Percentiles rank a stretch among this genome's conserved stretches.
phyloP scores from a whole-genome alignment of 2,329 filamentous ascomycete genomes.

The Parafenestella ontariensis region DNA sequence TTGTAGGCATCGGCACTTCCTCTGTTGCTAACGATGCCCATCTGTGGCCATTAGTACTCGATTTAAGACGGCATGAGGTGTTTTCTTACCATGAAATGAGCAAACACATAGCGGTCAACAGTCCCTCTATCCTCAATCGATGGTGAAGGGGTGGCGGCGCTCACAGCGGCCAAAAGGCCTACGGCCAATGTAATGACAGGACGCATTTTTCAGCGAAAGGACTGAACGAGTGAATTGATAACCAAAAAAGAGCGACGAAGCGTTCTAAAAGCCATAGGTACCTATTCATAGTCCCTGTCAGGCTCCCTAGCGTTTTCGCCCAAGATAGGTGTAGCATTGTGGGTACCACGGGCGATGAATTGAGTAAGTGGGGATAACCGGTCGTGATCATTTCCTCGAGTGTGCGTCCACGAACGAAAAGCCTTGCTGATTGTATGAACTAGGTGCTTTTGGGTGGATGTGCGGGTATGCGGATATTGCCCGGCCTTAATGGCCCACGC shows the following conservation, averaged over 20 bases:
- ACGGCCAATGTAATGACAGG: constrained; percentile 11
- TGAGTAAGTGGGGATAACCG: neutral
- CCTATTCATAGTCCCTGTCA: no score
- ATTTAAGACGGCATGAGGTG: neutral
- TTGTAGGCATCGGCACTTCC: constrained; percentile 33
- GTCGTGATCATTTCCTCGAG: neutral
- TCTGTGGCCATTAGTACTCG: constrained; percentile 10
- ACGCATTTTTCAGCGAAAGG: neutral
- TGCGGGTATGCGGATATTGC: constrained; percentile 9
- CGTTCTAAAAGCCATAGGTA: no score
- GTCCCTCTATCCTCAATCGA: constrained; percentile 2
- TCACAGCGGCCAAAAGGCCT: constrained; percentile 22
- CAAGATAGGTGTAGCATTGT: no score
- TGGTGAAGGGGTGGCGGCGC: constrained; percentile 20
- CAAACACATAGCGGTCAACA: constrained; percentile 26
- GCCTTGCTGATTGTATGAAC: neutral
- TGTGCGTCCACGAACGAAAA: neutral
- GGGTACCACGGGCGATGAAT: neutral
- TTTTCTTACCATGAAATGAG: constrained; percentile 35
- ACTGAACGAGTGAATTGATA: neutral
- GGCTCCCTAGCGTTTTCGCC: no score
- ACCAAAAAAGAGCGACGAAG: neutral
- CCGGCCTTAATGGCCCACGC: neutral
- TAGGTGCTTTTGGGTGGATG: neutral
- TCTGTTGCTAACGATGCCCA: constrained; percentile 34